A percentile compares a stretch with the other conserved stretches of the same genome.
phyloP scores from a whole-genome alignment of 169 alveolate species.

The Plasmodium vivax region DNA sequence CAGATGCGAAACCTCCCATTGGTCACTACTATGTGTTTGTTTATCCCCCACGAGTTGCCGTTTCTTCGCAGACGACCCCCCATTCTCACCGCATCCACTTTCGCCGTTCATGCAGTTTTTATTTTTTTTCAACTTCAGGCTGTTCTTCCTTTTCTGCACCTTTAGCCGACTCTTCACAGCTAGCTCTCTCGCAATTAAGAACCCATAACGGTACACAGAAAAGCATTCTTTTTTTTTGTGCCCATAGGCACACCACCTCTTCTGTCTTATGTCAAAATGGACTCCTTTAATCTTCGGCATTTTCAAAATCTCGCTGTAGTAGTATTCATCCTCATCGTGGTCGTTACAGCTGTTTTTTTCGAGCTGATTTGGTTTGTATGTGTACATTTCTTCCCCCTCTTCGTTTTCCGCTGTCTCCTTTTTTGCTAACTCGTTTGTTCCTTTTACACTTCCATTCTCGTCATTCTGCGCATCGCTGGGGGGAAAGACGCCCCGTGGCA shows the following conservation, averaged over 20 bases:
- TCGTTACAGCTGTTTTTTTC: background rate
- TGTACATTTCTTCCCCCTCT: background rate
- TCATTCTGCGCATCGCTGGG: background rate
- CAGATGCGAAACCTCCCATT: background rate
- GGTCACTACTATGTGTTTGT: background rate
- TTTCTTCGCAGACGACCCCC: background rate
- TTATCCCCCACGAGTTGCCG: background rate
- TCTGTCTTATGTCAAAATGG: slow-evolving; percentile 71
- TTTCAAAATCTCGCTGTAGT: slow-evolving; percentile 31
- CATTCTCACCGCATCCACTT: background rate
- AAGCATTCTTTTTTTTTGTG: slow-evolving; percentile 71
- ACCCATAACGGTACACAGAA: slow-evolving; percentile 71
- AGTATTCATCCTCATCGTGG: slow-evolving; percentile 10
- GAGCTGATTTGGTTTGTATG: background rate
- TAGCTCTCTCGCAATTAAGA: slow-evolving; percentile 68
- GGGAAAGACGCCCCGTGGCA: background rate
- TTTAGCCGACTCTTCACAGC: slow-evolving; percentile 63
- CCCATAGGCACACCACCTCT: slow-evolving; percentile 76
- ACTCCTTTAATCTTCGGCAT: slow-evolving; percentile 74
- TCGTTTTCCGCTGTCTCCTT: background rate
- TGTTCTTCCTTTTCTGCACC: slow-evolving; percentile 62
- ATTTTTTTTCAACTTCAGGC: slow-evolving; percentile 13
- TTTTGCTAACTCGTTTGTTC: background rate
- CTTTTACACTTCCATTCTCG: background rate
- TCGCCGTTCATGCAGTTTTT: background rate